A percentile compares a stretch with the other conserved stretches of the same genome.
phyloP scores from a whole-genome alignment of 208 protist species.

The Wallacemonas sp. region DNA sequence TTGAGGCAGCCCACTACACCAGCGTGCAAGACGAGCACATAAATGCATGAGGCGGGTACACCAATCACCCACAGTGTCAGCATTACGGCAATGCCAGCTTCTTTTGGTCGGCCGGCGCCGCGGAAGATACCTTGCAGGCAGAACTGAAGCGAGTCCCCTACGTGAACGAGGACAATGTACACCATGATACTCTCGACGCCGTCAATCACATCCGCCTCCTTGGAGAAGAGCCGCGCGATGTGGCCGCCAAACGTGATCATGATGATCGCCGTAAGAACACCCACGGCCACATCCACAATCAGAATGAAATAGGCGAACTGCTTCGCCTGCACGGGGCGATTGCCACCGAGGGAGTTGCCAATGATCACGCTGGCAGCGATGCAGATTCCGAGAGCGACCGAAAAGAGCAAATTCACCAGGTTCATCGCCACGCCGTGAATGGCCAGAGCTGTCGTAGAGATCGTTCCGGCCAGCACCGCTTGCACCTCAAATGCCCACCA shows the following conservation, averaged over 20 bases:
- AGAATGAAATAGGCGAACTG: conserved; percentile 65
- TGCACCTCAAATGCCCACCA: conserved; percentile 82
- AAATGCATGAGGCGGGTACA: conserved; percentile 51
- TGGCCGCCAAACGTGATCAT: conserved; percentile 53
- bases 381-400: conserved; percentile 62
- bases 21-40: conserved; percentile 43
- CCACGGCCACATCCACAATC: conserved; percentile 40
- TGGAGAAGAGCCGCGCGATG: conserved; percentile 50
- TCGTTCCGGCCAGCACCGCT: conserved; percentile 43
- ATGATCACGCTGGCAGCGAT: conserved; percentile 61
- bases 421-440: conserved; percentile 66
- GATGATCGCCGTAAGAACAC: conserved; percentile 26
- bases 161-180: conserved; percentile 49
- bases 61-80: conserved; percentile 67
- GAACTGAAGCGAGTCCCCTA: conserved; percentile 67
- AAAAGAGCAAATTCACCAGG: conserved; percentile 50
- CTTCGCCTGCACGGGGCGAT: conserved; percentile 34
- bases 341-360: conserved; percentile 62
- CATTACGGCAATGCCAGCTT: conserved; percentile 52
- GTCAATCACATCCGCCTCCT: conserved; percentile 19
- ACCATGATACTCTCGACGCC: conserved; percentile 48
- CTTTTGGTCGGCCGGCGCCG: conserved; percentile 45
- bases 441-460: conserved; percentile 45
- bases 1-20: conserved; percentile 55
- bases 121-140: conserved; percentile 70